Conservation (phyloP, 139 green algal genomes). For the Coelastrella sp. region DNA sequence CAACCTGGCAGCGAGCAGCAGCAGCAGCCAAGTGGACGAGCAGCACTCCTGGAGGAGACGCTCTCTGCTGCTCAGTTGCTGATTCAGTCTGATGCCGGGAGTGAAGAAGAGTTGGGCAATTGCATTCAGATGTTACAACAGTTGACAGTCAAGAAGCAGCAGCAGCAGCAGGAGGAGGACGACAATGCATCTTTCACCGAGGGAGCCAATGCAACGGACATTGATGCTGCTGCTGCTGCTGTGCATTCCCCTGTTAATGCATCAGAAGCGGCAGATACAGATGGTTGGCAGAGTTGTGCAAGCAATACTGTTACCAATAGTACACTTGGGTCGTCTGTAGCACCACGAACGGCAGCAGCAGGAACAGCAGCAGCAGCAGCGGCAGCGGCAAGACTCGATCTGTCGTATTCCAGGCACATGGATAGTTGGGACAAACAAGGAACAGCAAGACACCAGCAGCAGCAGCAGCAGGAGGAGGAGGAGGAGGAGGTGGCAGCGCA, state of each 20-base stretch:
- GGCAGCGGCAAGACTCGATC: background rate
- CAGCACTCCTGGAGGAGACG: background rate
- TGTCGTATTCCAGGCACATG: background rate
- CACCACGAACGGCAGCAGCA: background rate
- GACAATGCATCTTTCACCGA: background rate
- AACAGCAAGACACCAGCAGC: background rate
- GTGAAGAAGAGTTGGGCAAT: background rate
- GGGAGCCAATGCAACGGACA: background rate
- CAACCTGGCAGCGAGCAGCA: background rate
- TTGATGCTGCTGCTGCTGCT: background rate
- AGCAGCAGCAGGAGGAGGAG: background rate
- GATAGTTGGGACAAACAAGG: background rate
- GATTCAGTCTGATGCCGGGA: background rate
- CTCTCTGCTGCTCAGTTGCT: background rate
- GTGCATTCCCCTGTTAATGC: background rate
- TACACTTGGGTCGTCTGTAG: too few species aligned
- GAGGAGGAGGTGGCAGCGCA: too few species aligned
- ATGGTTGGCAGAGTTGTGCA: background rate
- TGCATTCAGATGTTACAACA: background rate
- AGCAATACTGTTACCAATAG: background rate
- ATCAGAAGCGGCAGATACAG: constrained; percentile 1
- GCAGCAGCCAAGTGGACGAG: background rate
- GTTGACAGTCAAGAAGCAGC: background rate
- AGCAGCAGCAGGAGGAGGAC: background rate
- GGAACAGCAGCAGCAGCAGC: background rate